Conservation (phyloP, 73 alveolate genomes). For the Paramecium tetraurelia region DNA sequence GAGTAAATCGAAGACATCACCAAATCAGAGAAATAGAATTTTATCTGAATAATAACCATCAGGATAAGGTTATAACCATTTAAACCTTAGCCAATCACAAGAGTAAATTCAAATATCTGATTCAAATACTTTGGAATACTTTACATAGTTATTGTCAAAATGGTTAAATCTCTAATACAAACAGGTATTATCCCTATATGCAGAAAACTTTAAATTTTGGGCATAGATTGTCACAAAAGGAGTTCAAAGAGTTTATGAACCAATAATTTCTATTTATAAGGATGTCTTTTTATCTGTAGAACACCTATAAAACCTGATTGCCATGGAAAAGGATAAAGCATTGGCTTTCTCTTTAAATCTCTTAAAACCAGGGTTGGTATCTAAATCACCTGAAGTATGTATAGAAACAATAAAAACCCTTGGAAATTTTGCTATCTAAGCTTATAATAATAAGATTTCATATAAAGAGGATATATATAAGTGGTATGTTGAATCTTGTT, state of each 20-base stretch:
- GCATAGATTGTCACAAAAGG: conserved; percentile 19
- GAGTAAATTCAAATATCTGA: background rate
- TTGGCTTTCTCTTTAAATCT: background rate
- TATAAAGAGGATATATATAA: background rate
- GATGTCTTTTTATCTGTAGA: background rate
- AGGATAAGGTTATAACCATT: background rate
- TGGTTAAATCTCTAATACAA: background rate
- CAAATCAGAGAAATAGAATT: background rate
- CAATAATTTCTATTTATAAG: background rate
- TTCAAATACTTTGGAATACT: background rate
- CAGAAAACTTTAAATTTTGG: background rate
- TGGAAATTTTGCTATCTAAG: background rate
- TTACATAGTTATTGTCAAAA: background rate
- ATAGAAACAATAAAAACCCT: background rate
- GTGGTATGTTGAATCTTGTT: background rate
- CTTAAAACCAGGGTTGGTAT: conserved; percentile 1
- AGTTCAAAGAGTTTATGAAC: conserved; percentile 39
- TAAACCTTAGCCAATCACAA: background rate
- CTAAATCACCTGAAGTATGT: background rate
- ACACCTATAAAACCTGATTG: background rate
- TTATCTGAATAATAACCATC: background rate
- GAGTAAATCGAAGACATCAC: background rate
- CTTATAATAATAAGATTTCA: background rate
- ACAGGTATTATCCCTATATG: conserved; percentile 19
- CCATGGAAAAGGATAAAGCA: background rate